Conservation (phyloP, 1,284 basidiomycete species). For the Rhodotorula sp. region DNA sequence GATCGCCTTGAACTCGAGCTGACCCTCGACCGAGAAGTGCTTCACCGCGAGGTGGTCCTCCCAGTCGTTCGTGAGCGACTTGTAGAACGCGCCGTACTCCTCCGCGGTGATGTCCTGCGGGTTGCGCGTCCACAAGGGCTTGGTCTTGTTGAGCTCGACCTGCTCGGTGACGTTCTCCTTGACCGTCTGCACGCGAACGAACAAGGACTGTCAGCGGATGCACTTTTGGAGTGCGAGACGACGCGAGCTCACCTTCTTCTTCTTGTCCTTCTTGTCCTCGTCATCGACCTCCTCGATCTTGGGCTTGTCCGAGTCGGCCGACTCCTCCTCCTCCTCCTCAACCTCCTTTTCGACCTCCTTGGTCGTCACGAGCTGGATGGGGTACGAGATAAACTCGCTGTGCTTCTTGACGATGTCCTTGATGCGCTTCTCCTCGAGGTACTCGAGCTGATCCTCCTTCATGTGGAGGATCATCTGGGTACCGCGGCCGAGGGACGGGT, state of each 20-base stretch:
- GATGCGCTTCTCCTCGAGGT: slow-evolving; percentile 99
- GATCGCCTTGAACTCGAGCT: slow-evolving; percentile 99
- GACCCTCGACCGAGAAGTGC: slow-evolving; percentile 99
- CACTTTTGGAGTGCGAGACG: too few relatives aligned
- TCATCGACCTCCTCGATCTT: slow-evolving; percentile 78
- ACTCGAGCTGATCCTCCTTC: slow-evolving; percentile 99
- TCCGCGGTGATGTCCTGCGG: slow-evolving; percentile 88
- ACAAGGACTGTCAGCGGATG: not conserved
- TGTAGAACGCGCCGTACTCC: slow-evolving; percentile 98
- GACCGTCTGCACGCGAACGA: slow-evolving; percentile 8
- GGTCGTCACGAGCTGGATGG: slow-evolving; percentile 95
- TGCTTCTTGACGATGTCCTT: slow-evolving; percentile 99
- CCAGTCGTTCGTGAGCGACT: slow-evolving; percentile 99
- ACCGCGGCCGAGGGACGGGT: slow-evolving; percentile 89
- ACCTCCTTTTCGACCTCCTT: slow-evolving; percentile 85
- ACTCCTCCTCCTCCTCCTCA: slow-evolving; percentile 55
- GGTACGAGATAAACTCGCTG: slow-evolving; percentile 99
- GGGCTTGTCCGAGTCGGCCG: slow-evolving; percentile 67
- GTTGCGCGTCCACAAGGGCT: slow-evolving; percentile 99
- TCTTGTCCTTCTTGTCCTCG: slow-evolving; percentile 77
- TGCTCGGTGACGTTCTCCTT: slow-evolving; percentile 69
- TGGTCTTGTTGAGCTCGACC: slow-evolving; percentile 99
- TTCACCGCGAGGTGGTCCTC: slow-evolving; percentile 99
- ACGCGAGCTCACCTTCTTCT: slow-evolving; percentile 64
- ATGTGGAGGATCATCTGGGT: slow-evolving; percentile 91